Evolutionary conservation across 805 yeast genomes (phyloP).

Genomic region (Candida dendrica): DNA sequence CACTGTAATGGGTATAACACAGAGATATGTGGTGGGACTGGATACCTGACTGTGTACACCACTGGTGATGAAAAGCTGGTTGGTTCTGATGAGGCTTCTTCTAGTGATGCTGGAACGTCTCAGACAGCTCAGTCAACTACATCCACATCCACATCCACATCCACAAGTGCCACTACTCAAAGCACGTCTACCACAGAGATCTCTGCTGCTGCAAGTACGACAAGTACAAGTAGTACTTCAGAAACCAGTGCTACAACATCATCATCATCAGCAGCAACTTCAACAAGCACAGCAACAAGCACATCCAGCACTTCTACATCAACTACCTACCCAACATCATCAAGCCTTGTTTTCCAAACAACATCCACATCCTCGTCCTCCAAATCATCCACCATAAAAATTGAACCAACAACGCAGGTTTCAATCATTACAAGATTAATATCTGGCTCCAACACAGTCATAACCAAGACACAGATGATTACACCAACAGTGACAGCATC

Average conservation of each 20-base stretch:
- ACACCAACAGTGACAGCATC: not conserved
- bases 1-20: conserved; percentile 56
- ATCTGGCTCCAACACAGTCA: not conserved
- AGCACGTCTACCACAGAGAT: conserved; percentile 7
- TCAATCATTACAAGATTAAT: not conserved
- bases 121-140: too few species aligned
- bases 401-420: not conserved
- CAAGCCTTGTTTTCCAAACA: too few species aligned
- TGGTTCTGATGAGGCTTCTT: conserved; percentile 3
- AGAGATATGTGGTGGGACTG: conserved; percentile 59
- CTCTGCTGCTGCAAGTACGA: conserved; percentile 9
- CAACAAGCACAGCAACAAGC: conserved; percentile 6
- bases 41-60: conserved; percentile 37
- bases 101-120: too few species aligned
- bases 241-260: conserved; percentile 1
- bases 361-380: conserved; percentile 1
- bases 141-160: not conserved
- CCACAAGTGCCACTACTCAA: conserved; percentile 2
- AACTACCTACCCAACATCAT: conserved; percentile 8
- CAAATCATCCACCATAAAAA: conserved; percentile 8
- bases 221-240: conserved; percentile 7
- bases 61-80: conserved; percentile 21
- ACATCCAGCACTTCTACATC: conserved; percentile 12
- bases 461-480: not conserved
- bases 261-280: conserved; percentile 3